Base-by-base conservation (phyloP, 257 asterid genomes). In the Ilex asprella region DNA sequence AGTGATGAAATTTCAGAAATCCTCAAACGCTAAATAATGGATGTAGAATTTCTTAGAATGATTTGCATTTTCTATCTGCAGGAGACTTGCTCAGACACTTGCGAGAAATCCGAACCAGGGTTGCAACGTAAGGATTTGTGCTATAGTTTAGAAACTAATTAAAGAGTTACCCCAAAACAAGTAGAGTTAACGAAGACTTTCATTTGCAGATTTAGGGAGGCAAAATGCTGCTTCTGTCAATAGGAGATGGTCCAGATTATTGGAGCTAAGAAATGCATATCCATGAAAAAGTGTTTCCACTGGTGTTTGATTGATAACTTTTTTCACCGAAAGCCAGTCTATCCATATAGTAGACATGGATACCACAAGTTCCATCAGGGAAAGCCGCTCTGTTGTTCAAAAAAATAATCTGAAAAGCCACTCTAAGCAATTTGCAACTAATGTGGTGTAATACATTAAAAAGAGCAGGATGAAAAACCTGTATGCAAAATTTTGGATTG, bases 21-120 rank as follows among this genome's bases (percentile, higher is more conserved):
- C 30, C 49, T 35, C n/a, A 46, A 46, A 10, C n/a, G 3, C 52
- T 10, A 13, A 46, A 46, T 13, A 46, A 46, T 46, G 52, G 2
- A 46, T 10, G 52, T 10, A 46, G n/a, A 46, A 46, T 46, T 12
- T 46, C n/a, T 10, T 46, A 21, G 52, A 53, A n/a, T 7, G 2
- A 53, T 1, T 53, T 10, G 30, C 10, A 14, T 13, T 66, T 31
- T 7, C 12, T 62, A 16, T 69, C 21, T 63, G 81, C 78, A 88
- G 96, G 95, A 88, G 63, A 79, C 95, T 65, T 91, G 96, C 78
- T 91, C 96, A 14, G 91, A 84, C 49, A 68, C 84, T 7, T 91
- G 98, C 31, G 88, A 88, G 63, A 86, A 74, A 55, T 67, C 92
- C 9, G 87, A 82, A 63, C 94, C 98, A 16, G 75, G 80, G 73